phyloP scores from a whole-genome alignment of 192 early-diverging fungal species.

The Mortierella alpina region DNA sequence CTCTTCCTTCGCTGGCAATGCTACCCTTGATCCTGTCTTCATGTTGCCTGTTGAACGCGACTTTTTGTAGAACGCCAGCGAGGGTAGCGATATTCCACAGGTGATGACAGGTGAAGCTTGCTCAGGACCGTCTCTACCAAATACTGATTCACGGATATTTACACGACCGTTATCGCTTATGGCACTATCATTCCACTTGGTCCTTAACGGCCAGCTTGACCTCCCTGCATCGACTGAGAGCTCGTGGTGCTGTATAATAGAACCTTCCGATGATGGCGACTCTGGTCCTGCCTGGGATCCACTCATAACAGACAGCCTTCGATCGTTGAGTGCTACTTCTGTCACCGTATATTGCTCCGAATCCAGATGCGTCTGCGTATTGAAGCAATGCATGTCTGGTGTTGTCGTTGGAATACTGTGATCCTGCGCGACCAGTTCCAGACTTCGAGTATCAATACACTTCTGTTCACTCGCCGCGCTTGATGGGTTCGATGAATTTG shows the following conservation, averaged over 20 bases:
- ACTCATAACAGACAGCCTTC: too few relatives aligned
- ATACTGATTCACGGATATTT: conserved; percentile 46
- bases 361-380: too few relatives aligned
- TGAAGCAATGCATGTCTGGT: too few relatives aligned
- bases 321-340: too few relatives aligned
- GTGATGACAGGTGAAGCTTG: background rate
- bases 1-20: too few relatives aligned
- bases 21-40: too few relatives aligned
- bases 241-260: too few relatives aligned
- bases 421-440: too few relatives aligned
- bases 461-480: conserved; percentile 16
- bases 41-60: conserved; percentile 9
- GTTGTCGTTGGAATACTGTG: too few relatives aligned
- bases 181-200: conserved; percentile 8
- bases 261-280: too few relatives aligned
- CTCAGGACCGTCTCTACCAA: conserved; percentile 34
- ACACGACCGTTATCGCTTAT: conserved; percentile 1
- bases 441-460: background rate
- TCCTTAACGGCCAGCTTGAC: background rate
- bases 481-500: conserved; percentile 3
- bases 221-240: background rate
- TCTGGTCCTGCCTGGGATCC: too few relatives aligned
- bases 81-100: conserved; percentile 21
- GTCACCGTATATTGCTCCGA: too few relatives aligned
- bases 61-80: conserved; percentile 20